These are phyloP conservation scores for Solanum pinnatisectum DNA, from an alignment of 257 asterid species.

Conservation along the genomic window DNA sequence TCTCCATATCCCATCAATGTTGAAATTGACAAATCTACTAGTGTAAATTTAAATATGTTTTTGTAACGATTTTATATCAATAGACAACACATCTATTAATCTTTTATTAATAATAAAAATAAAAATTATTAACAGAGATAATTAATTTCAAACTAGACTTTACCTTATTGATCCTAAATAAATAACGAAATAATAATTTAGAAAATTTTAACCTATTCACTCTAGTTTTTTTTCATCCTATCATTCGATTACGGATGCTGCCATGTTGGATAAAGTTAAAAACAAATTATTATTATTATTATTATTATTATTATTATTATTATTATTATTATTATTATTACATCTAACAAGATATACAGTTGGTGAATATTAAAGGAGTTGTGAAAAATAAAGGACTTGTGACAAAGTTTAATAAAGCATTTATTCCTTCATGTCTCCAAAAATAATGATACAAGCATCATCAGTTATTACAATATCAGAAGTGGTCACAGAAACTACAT, in stretches of 20 bases:
- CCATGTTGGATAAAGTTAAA: background rate
- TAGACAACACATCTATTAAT: too few species aligned
- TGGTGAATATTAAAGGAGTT: background rate
- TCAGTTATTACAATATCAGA: background rate
- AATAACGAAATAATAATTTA: too few species aligned
- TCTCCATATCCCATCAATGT: too few species aligned
- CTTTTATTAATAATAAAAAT: too few species aligned
- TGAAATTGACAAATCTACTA: background rate
- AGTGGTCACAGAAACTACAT: background rate
- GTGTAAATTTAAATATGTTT: too few species aligned
- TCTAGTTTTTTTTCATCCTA: background rate
- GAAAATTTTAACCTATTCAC: background rate
- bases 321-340: background rate
- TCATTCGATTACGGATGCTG: background rate
- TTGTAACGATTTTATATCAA: background rate
- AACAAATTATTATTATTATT: background rate
- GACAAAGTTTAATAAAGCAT: background rate
- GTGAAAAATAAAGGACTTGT: background rate
- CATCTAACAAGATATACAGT: background rate
- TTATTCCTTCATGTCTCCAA: background rate
- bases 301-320: too few species aligned
- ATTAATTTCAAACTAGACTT: too few species aligned
- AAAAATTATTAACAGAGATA: background rate
- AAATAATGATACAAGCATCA: background rate
- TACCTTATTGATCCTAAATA: too few species aligned